phyloP scores from a whole-genome alignment of 176 grass and related monocot genomes.

The barley (Hordeum vulgare) region MorexV3_pseudomolecules_assembly NC_058521.1:500112724-500113223 shows the following conservation, averaged over 20 bases:
- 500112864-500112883: not conserved
- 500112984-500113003: conserved; percentile 1
- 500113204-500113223: conserved; percentile 30
- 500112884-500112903: not conserved
- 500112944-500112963: not conserved
- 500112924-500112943: not conserved
- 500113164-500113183: conserved; percentile 31
- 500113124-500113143: conserved; percentile 43
- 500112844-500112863: not conserved
- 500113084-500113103: conserved; percentile 29
- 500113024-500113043: conserved; percentile 25
- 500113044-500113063: conserved; percentile 27
- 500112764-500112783: not conserved
- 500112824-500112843: not conserved
- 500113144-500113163: conserved; percentile 50
- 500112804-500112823: not conserved
- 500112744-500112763: not conserved
- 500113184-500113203: conserved; percentile 54
- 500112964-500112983: not conserved
- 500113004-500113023: conserved; percentile 31
- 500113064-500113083: conserved; percentile 22
- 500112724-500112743: not conserved
- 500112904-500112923: not conserved
- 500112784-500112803: not conserved
- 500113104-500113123: conserved; percentile 40